Evolutionary conservation across 1,139 yeast species (phyloP).

Genomic region (Suhomyces bolitotheri): DNA sequence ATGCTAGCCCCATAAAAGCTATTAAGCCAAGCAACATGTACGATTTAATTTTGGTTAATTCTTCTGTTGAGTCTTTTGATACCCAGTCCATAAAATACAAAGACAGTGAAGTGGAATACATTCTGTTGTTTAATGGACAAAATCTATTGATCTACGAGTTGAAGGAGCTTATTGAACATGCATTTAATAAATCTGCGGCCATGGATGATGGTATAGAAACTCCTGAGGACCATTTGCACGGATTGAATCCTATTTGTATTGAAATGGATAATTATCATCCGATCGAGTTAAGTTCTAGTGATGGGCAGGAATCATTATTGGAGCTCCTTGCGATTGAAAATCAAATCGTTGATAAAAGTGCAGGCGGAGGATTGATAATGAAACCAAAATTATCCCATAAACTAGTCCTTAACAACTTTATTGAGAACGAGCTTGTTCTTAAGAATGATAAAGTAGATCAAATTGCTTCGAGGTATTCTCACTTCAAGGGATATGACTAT

Average conservation of each 20-base stretch:
- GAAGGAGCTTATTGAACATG: slow-evolving; percentile 29
- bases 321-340: slow-evolving; percentile 41
- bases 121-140: slow-evolving; percentile 34
- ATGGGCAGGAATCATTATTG: slow-evolving; percentile 13
- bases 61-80: slow-evolving; percentile 36
- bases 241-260: slow-evolving; percentile 29
- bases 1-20: slow-evolving; percentile 18
- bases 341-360: slow-evolving; percentile 20
- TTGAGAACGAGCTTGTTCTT: slow-evolving; percentile 40
- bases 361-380: slow-evolving; percentile 22
- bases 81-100: slow-evolving; percentile 26
- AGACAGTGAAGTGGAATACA: slow-evolving; percentile 18
- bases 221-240: slow-evolving; percentile 11
- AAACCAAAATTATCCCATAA: slow-evolving; percentile 33
- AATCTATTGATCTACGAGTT: slow-evolving; percentile 33
- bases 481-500: slow-evolving; percentile 36
- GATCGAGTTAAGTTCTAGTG: slow-evolving; percentile 20
- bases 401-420: slow-evolving; percentile 39
- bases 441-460: slow-evolving; percentile 15
- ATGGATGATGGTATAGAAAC: slow-evolving; percentile 27
- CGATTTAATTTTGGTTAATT: slow-evolving; percentile 36
- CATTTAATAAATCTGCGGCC: slow-evolving; percentile 21
- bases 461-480: slow-evolving; percentile 27
- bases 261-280: slow-evolving; percentile 35
- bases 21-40: slow-evolving; percentile 33